Base-by-base conservation (phyloP, 2,329 filamentous ascomycete species). In the Scedosporium aurantiacum region DNA sequence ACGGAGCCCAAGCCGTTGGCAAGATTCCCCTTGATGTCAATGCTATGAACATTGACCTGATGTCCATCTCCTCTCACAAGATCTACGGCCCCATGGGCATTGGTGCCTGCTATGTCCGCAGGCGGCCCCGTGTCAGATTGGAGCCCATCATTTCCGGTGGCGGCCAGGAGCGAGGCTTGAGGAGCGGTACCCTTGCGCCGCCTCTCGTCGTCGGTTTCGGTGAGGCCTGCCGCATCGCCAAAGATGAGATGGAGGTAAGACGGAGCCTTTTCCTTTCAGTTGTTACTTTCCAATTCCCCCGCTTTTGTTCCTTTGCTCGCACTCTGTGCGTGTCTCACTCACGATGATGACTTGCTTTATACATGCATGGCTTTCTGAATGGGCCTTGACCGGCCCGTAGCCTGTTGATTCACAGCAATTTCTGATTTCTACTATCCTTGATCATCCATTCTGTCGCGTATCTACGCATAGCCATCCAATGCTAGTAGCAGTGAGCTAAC, bases 31-130 rank as follows among this genome's bases (percentile, higher is more conserved):
- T 99, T 57, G 91, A 97, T 69, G 94, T 99, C 70, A 97, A 97
- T 74, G 89, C 90, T 75, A 93, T 96, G 91, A 95, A 97, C 74
- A 88, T 99, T 66, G 94, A 99, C 72, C 78, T 99, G 70, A 97
- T 99, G 93, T 97, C 93, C 32, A 97, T 99, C 64, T 97, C 94
- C 7, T 92, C 90, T 32, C 94, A 99, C 78, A 99, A 99, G 77
- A 96, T 99, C 61, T 99, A 99, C 72, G 94, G 94, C 27, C 94
- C 94, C 60, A 99, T 96, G 80, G 94, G 94, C 40, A 90, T 99
- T 62, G 94, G 94, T 63, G 94, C 94, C 63, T 99, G 94, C 77
- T 99, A 93, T 70, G 90, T 99, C 57, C 88, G 94, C 70, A 85
- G 94, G 77, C 84, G 94, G 62, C 94, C 94, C 1, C 87, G 93